Evolutionary conservation across 106 monocot species (phyloP), one percentile per base, ranked within the genome.

Genomic region (Dioscorea zingiberensis): DNA sequence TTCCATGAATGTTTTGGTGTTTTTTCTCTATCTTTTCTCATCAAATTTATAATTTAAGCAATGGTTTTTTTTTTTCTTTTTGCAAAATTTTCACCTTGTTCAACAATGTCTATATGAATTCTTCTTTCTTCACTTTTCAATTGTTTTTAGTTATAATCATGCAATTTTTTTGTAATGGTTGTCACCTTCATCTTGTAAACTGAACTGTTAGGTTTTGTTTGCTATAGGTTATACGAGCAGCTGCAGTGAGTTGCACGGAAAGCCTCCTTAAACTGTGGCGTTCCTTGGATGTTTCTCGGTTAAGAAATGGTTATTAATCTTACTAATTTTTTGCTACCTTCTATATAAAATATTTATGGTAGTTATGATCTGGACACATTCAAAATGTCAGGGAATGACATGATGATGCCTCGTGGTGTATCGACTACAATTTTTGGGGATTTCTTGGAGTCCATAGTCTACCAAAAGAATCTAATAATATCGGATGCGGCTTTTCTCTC

Each of bases 401-500:
- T 27, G 17, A 49, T 63, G 47, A 58, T 79, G 26, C 63, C 70
- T 58, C 66, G 53, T 26, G 73, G 60, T 27, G 19, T 86, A 60
- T 74, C 76, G 14, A 54, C 69, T 25, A 74, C 84, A 18, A 74
- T 58, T 32, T 92, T 91, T 77, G 76, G 82, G 21, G 64, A 78
- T 27, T 81, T 97, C 59, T 62, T 91, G 70, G 75, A 73, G 44
- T 74, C 75, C 13, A 66, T 97, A 51, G 56, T 79, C 45, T 67
- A 68, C 66, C 91, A 97, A 64, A 88, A 81, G 70, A 67, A 72
- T 25, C 59, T 92, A 46, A 91, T 97, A 44, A 58, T 73, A 24
- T 97, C 95, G 19, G 95, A 97, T 82, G 69, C 63, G 11, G 71
- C 65, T 55, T 91, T 85, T 71, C 81, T 92, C 58, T 65, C 76